Base-by-base conservation (phyloP, 495 filamentous ascomycete species). In the Hypoxylon rickii region DNA sequence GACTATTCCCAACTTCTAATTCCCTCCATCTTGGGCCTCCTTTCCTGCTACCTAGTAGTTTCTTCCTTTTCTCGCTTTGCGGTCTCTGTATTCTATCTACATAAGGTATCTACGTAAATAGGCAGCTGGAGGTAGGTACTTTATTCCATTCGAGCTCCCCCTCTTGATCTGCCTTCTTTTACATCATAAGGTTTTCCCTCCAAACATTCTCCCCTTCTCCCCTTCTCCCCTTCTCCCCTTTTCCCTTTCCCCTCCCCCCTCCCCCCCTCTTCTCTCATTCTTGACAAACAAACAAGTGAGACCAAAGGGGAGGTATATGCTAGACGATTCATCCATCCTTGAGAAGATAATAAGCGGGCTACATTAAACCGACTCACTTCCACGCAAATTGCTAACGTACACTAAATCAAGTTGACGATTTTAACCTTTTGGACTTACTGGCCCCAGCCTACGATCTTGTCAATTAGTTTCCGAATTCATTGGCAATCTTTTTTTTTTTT, bases 371-470 rank as follows among this genome's bases (percentile, higher is more conserved):
- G 13, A 20, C 22, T 3, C 15, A 34, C 3, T 38, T 38, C 15
- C 21, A 51, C 41, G 37, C 47, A 46, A 56, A 26, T 40, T 51
- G 34, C 32, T 61, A 45, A 43, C 51, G 20, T 51, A 22, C 19
- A 21, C 26, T 34, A 56, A 37, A 29, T 21, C n/a, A 44, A 46
- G 45, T 46, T 44, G 32, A 44, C 8, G 16, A 16, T 32, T 51
- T 38, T 55, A 38, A 43, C 51, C 46, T 56, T 42, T 55, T 21
- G 24, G 31, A 32, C 29, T 38, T 52, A 42, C 38, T 50, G 44
- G 40, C 29, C 15, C 40, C 45, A 36, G 21, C 45, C 41, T 39
- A 46, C 24, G 10, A 29, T 10, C 24, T 61, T 19, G 42, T 42
- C 41, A 31, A 41, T 54, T 53, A 54, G 33, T 41, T 54, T 54